Conservation (phyloP, 1,284 basidiomycete genomes). For the Pisolithus thermaeus region DNA sequence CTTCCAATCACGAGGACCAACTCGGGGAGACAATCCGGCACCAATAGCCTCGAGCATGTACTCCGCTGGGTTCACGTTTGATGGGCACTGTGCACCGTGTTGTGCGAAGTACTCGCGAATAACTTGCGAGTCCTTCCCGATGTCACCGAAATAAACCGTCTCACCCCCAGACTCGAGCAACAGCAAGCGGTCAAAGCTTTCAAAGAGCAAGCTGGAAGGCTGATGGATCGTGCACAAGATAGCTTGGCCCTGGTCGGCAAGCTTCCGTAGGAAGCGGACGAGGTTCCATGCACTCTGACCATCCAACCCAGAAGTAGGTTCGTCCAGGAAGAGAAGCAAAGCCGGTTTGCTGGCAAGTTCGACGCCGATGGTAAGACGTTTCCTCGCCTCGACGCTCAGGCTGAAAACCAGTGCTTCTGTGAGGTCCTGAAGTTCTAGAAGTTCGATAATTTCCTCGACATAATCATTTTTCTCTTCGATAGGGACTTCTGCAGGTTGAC, state of each 20-base stretch:
- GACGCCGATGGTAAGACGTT: slow-evolving; percentile 85
- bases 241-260: slow-evolving; percentile 83
- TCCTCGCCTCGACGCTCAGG: slow-evolving; percentile 73
- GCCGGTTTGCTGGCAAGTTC: slow-evolving; percentile 83
- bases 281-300: slow-evolving; percentile 83
- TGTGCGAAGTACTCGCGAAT: slow-evolving; percentile 67
- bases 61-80: slow-evolving; percentile 57
- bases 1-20: slow-evolving; percentile 73
- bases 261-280: slow-evolving; percentile 76
- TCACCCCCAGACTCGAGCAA: slow-evolving; percentile 63
- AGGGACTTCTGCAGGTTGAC: slow-evolving; percentile 73
- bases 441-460: slow-evolving; percentile 69
- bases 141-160: slow-evolving; percentile 77
- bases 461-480: slow-evolving; percentile 80
- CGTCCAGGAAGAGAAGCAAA: slow-evolving; percentile 72
- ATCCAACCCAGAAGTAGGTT: slow-evolving; percentile 66
- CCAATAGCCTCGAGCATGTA: slow-evolving; percentile 71
- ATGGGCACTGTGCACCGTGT: slow-evolving; percentile 58
- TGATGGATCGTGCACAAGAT: slow-evolving; percentile 76
- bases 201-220: slow-evolving; percentile 59
- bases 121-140: slow-evolving; percentile 58
- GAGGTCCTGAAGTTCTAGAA: slow-evolving; percentile 62
- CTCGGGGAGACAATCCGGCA: slow-evolving; percentile 59
- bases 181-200: slow-evolving; percentile 72
- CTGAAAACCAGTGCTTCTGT: slow-evolving; percentile 59